phyloP scores from a whole-genome alignment of 805 yeast genomes.

The Millerago galiae region DNA sequence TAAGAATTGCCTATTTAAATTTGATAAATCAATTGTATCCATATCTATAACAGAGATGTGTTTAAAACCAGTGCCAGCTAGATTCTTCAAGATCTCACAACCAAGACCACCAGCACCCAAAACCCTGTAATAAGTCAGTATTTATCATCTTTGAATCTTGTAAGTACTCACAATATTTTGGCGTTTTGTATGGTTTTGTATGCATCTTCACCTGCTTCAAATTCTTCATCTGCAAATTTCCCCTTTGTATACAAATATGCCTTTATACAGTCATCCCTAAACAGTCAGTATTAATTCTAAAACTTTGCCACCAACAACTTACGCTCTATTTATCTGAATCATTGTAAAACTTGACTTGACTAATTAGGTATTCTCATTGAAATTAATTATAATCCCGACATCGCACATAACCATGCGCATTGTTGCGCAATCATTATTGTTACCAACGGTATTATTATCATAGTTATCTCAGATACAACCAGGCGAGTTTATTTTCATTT shows the following conservation, averaged over 20 bases:
- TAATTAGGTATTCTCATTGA: too few relatives aligned
- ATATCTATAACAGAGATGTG: conserved; percentile 83
- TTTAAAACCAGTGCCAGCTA: conserved; percentile 66
- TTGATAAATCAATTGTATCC: conserved; percentile 88
- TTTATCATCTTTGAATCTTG: too few relatives aligned
- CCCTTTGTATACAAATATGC: conserved; percentile 25
- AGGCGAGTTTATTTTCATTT: too few relatives aligned
- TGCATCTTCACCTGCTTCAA: conserved; percentile 27
- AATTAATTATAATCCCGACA: too few relatives aligned
- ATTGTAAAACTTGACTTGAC: not conserved
- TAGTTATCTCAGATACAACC: too few relatives aligned
- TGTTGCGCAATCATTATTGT: too few relatives aligned
- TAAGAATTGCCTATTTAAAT: conserved; percentile 85
- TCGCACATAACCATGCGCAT: too few relatives aligned
- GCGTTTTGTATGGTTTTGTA: conserved; percentile 19
- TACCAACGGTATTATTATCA: too few relatives aligned
- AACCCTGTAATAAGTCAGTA: conserved; percentile 26
- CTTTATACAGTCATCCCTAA: conserved; percentile 15
- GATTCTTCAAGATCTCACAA: conserved; percentile 78
- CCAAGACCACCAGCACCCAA: conserved; percentile 97
- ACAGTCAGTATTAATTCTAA: not conserved
- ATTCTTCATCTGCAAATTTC: conserved; percentile 30
- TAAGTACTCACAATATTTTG: conserved; percentile 27
- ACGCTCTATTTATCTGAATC: conserved; percentile 9
- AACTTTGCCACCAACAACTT: too few relatives aligned